phyloP scores from a whole-genome alignment of 805 yeast species.

The Yarrowia deformans region DNA sequence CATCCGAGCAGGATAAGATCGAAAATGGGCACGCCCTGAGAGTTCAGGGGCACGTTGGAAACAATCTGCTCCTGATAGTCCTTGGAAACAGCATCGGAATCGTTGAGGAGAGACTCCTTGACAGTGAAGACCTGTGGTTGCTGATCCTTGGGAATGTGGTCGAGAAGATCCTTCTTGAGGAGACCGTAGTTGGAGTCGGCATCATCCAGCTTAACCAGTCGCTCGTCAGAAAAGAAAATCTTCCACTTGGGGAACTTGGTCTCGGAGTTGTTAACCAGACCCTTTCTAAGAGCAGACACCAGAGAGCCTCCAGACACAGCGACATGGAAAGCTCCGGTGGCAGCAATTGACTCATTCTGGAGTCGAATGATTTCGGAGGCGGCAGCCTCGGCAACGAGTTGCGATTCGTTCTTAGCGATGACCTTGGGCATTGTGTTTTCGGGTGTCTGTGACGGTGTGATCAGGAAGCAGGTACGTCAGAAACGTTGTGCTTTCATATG shows the following conservation, averaged over 20 bases:
- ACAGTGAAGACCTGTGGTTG: constrained; percentile 72
- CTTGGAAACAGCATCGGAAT: constrained; percentile 63
- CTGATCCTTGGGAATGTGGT: constrained; percentile 53
- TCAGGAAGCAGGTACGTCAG: constrained; percentile 2
- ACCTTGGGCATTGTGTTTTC: constrained; percentile 29
- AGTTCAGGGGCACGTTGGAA: constrained; percentile 50
- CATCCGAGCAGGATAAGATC: constrained; percentile 84
- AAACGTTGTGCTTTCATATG: constrained; percentile 4
- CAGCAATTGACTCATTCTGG: constrained; percentile 34
- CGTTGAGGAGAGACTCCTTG: constrained; percentile 64
- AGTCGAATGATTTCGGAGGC: constrained; percentile 31
- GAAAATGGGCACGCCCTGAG: constrained; percentile 54
- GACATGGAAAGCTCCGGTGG: constrained; percentile 60
- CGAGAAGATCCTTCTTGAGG: constrained; percentile 69
- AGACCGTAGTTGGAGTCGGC: constrained; percentile 87
- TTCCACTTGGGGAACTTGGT: constrained; percentile 54
- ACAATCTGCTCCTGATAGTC: constrained; percentile 71
- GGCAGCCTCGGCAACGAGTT: constrained; percentile 32
- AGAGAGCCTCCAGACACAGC: constrained; percentile 94
- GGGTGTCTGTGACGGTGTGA: not conserved
- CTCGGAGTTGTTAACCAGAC: constrained; percentile 64
- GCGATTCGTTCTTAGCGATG: constrained; percentile 32
- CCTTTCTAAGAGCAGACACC: constrained; percentile 70
- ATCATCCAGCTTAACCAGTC: constrained; percentile 82
- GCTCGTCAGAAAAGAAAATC: constrained; percentile 87